Evolutionary conservation across 106 monocot genomes (phyloP).

Genomic region (Dioscorea dumetorum): DNA sequence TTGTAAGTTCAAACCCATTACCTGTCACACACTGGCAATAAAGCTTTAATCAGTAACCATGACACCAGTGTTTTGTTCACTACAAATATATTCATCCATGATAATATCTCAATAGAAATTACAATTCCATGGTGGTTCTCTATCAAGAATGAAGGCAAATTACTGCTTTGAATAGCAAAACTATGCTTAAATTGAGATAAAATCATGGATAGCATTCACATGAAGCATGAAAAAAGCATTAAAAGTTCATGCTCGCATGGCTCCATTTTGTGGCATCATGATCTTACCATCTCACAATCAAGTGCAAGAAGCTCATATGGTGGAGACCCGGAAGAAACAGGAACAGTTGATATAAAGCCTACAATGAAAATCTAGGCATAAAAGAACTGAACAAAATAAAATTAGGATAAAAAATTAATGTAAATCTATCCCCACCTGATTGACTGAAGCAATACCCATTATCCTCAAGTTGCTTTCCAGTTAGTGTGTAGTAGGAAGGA

Average conservation of each 20-base stretch:
- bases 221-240: no score
- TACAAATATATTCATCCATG: no score
- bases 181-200: no score
- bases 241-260: no score
- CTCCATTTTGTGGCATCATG: slow-evolving; percentile 1
- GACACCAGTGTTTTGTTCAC: neutral
- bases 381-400: neutral
- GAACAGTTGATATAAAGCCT: slow-evolving; percentile 62
- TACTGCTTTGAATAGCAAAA: no score
- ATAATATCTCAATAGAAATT: no score
- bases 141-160: no score
- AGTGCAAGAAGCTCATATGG: slow-evolving; percentile 62
- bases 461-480: slow-evolving; percentile 66
- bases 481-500: slow-evolving; percentile 71
- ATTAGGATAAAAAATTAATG: neutral
- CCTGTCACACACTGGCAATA: slow-evolving; percentile 70
- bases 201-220: no score
- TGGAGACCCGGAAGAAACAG: slow-evolving; percentile 47
- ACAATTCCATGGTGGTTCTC: no score
- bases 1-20: slow-evolving; percentile 93
- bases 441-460: slow-evolving; percentile 75
- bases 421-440: slow-evolving; percentile 32
- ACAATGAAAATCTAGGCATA: slow-evolving; percentile 9
- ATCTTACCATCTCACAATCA: slow-evolving; percentile 96
- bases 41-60: neutral